Evolutionary conservation across 805 yeast genomes (phyloP).

Genomic region (Saccharomycopsis microspora): DNA sequence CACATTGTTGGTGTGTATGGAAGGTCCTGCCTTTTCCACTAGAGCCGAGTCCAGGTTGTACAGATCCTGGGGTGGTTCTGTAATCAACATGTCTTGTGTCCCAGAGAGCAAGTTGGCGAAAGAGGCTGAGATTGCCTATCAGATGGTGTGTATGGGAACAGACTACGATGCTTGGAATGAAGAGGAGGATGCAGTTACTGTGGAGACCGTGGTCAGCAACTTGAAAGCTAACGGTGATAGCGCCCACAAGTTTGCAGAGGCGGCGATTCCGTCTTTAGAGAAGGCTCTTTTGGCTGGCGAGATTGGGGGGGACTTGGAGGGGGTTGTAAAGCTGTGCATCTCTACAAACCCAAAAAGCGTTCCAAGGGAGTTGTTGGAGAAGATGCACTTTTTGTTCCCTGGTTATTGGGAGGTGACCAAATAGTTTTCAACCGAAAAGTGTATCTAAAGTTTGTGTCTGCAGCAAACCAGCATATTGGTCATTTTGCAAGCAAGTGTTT

Average conservation of each 20-base stretch:
- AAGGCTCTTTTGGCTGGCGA: slow-evolving; percentile 44
- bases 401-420: slow-evolving; percentile 62
- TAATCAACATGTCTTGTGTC: slow-evolving; percentile 91
- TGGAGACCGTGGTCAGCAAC: slow-evolving; percentile 92
- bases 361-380: slow-evolving; percentile 58
- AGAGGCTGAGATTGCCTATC: slow-evolving; percentile 94
- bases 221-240: slow-evolving; percentile 78
- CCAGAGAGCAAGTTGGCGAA: slow-evolving; percentile 98
- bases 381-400: slow-evolving; percentile 82
- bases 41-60: slow-evolving; percentile 91
- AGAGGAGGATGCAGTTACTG: slow-evolving; percentile 91
- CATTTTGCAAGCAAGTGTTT: too few species aligned
- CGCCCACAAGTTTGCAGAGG: slow-evolving; percentile 69
- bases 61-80: slow-evolving; percentile 81
- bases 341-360: slow-evolving; percentile 68
- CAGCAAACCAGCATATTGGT: too few species aligned
- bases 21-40: slow-evolving; percentile 96
- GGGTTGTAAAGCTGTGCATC: slow-evolving; percentile 71
- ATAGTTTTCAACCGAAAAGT: not conserved
- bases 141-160: slow-evolving; percentile 98
- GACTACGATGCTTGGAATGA: slow-evolving; percentile 99
- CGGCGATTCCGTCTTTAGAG: slow-evolving; percentile 57
- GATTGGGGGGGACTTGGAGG: slow-evolving; percentile 61
- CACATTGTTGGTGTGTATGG: slow-evolving; percentile 89
- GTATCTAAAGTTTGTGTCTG: too few species aligned